A percentile compares a stretch with the other conserved stretches of the same genome.
These are phyloP conservation scores for Cladosporium sp. DNA, from an alignment of 2,329 filamentous ascomycete species.

Conservation along the genomic window DNA sequence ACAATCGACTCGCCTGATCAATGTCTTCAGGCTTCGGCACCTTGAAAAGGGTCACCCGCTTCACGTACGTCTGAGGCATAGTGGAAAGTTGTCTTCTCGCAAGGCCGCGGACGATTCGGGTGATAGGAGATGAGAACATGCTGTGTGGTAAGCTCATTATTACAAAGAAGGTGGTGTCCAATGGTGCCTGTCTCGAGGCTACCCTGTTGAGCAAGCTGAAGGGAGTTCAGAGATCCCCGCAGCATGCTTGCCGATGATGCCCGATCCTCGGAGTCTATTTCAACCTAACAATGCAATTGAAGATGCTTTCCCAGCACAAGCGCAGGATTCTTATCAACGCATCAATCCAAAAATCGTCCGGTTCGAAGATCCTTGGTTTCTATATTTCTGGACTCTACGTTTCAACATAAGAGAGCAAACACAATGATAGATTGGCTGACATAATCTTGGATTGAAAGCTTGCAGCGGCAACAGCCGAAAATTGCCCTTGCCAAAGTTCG, in stretches of 20 bases:
- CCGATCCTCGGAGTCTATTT: background rate
- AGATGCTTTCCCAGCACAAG: background rate
- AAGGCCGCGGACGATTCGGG: background rate
- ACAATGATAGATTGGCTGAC: background rate
- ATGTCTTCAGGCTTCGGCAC: constrained; percentile 50
- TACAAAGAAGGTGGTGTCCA: background rate
- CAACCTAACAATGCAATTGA: background rate
- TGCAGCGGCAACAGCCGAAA: background rate
- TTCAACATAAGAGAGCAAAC: background rate
- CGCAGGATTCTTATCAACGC: background rate
- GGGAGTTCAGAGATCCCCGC: background rate
- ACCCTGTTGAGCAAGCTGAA: background rate
- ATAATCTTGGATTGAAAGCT: background rate
- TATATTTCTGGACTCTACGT: too few relatives aligned
- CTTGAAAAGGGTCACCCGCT: constrained; percentile 56
- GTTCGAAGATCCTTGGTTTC: background rate
- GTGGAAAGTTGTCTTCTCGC: constrained; percentile 19
- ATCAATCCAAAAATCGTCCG: background rate
- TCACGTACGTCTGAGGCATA: constrained; percentile 36
- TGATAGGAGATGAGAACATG: background rate
- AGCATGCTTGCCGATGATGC: background rate
- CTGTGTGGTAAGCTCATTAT: background rate
- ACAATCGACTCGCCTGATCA: constrained; percentile 25
- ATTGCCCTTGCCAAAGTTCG: background rate
- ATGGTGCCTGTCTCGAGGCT: constrained; percentile 2